Conservation (phyloP, 2,329 filamentous ascomycete species). For the Alternaria sp. region DNA sequence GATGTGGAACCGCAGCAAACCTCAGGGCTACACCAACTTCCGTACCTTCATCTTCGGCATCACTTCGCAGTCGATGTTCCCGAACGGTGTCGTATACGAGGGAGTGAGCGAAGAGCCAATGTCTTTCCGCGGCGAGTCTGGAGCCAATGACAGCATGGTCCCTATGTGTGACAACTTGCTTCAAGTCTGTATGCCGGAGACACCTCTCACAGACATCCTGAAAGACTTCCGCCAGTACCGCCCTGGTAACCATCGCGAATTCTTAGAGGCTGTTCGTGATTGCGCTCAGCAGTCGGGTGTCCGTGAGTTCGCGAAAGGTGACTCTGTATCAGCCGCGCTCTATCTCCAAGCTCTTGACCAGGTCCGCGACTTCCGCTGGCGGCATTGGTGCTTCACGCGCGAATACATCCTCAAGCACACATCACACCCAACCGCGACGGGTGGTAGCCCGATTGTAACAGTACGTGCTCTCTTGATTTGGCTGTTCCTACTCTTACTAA, state of each 20-base stretch:
- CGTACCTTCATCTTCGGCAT: slow-evolving; percentile 98
- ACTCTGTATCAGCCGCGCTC: slow-evolving; percentile 62
- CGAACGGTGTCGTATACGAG: slow-evolving; percentile 87
- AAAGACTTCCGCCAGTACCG: slow-evolving; percentile 89
- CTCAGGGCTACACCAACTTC: slow-evolving; percentile 85
- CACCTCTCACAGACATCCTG: slow-evolving; percentile 86
- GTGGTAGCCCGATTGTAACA: slow-evolving; percentile 82
- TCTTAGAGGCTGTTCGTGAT: slow-evolving; percentile 74
- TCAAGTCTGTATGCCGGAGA: slow-evolving; percentile 85
- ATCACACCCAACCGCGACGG: slow-evolving; percentile 78
- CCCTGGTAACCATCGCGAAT: slow-evolving; percentile 86
- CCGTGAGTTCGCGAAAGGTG: slow-evolving; percentile 69
- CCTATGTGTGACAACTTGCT: slow-evolving; percentile 89
- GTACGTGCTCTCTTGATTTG: slow-evolving; percentile 37
- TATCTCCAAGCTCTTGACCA: slow-evolving; percentile 69
- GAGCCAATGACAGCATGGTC: slow-evolving; percentile 94
- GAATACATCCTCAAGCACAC: slow-evolving; percentile 86
- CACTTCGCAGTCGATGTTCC: slow-evolving; percentile 92
- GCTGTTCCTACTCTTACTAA: slow-evolving; percentile 11
- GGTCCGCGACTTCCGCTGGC: slow-evolving; percentile 82
- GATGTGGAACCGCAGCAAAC: slow-evolving; percentile 92
- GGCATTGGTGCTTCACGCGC: slow-evolving; percentile 85
- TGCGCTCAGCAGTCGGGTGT: slow-evolving; percentile 62
- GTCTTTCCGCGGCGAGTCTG: slow-evolving; percentile 89
- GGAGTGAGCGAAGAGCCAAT: slow-evolving; percentile 78